Evolutionary conservation across 441 rosid species (phyloP).

Genomic region (Rhodomyrtus psidioides): DNA sequence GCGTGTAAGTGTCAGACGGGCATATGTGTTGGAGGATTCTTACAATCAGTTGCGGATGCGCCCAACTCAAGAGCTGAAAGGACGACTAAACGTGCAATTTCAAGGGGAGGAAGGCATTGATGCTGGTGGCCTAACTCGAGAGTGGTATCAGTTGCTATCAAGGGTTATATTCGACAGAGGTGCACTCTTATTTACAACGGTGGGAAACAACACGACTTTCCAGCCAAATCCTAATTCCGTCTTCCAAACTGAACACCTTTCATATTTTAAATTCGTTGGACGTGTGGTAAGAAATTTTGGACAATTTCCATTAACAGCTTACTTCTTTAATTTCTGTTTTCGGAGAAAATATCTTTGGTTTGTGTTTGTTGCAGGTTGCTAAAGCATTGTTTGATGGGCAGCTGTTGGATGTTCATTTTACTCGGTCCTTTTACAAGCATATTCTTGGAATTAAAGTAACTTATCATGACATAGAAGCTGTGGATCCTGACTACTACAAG

Average conservation of each 20-base stretch:
- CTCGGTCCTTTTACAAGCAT: slow-evolving; percentile 96
- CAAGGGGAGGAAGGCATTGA: slow-evolving; percentile 99
- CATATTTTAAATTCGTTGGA: slow-evolving; percentile 95
- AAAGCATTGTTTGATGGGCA: slow-evolving; percentile 97
- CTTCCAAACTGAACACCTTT: slow-evolving; percentile 95
- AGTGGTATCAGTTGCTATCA: slow-evolving; percentile 96
- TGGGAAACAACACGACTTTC: slow-evolving; percentile 89
- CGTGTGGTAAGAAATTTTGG: slow-evolving; percentile 63
- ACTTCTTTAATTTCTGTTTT: slow-evolving; percentile 6
- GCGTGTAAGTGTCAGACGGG: slow-evolving; percentile 85
- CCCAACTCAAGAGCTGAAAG: slow-evolving; percentile 82
- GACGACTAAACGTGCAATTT: slow-evolving; percentile 92
- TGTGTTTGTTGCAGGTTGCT: slow-evolving; percentile 60
- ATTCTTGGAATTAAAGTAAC: slow-evolving; percentile 97
- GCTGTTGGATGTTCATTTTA: slow-evolving; percentile 97
- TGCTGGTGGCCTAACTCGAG: slow-evolving; percentile 98
- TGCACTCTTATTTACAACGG: slow-evolving; percentile 93
- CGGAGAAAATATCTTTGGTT: background rate
- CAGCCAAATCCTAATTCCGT: slow-evolving; percentile 99
- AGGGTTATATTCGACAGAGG: slow-evolving; percentile 98
- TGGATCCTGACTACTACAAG: slow-evolving; percentile 99
- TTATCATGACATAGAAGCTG: slow-evolving; percentile 98
- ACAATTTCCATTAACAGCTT: background rate
- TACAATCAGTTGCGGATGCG: slow-evolving; percentile 98
- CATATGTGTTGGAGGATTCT: slow-evolving; percentile 96